phyloP scores from a whole-genome alignment of 345 rosid genomes.

The Euphorbia pulcherrima region DNA sequence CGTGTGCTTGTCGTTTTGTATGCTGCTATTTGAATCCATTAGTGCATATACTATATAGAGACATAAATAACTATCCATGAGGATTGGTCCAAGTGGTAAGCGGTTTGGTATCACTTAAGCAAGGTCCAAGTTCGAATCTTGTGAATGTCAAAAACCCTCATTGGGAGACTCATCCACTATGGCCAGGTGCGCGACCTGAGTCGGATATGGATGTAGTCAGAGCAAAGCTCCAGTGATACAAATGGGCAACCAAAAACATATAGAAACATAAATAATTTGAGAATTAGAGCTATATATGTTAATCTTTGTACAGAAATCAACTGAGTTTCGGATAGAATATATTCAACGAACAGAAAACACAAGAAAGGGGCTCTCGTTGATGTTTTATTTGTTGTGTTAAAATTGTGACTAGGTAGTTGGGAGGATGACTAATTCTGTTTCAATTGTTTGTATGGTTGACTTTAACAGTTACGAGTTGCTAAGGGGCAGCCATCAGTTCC shows the following conservation, averaged over 20 bases:
- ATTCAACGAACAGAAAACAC: neutral
- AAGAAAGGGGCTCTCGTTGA: neutral
- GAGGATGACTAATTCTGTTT: constrained; percentile 11
- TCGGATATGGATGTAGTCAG: too few relatives aligned
- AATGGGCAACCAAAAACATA: too few relatives aligned
- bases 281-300: neutral
- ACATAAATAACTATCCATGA: neutral
- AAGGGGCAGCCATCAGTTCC: constrained; percentile 54
- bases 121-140: too few relatives aligned
- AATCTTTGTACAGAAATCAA: neutral
- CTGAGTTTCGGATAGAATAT: neutral
- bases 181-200: too few relatives aligned
- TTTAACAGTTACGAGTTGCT: constrained; percentile 57
- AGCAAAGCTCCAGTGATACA: too few relatives aligned
- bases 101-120: too few relatives aligned
- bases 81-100: too few relatives aligned
- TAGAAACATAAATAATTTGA: neutral
- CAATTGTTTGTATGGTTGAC: constrained; percentile 16
- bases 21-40: neutral
- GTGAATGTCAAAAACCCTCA: too few relatives aligned
- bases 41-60: neutral
- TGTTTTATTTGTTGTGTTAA: neutral
- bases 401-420: constrained; percentile 5
- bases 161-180: too few relatives aligned
- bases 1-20: neutral